A percentile compares a stretch with the other conserved stretches of the same genome.
phyloP scores from a whole-genome alignment of 2,329 filamentous ascomycete species.

The Sporothrix mexicana region DNA sequence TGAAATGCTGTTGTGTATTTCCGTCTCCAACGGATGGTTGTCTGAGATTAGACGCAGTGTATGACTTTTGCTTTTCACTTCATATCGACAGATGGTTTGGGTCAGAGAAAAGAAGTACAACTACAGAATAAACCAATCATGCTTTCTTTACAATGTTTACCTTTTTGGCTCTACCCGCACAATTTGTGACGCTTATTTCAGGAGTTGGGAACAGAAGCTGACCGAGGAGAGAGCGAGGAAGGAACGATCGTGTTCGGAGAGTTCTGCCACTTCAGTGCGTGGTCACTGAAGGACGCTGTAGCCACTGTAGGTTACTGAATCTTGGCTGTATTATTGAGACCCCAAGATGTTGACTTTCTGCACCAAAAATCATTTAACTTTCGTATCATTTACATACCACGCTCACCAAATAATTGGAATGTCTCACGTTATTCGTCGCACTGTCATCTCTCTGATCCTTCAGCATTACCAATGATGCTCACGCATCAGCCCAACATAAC shows the following conservation, averaged over 20 bases:
- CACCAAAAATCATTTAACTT: too few species aligned
- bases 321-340: not conserved
- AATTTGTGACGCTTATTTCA: not conserved
- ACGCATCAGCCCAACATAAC: not conserved
- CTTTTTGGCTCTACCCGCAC: not conserved
- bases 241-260: not conserved
- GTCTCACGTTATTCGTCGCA: not conserved
- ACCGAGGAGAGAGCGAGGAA: conserved; percentile 3
- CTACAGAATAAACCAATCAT: not conserved
- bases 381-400: too few species aligned
- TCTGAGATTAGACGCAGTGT: not conserved
- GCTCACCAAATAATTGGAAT: not conserved
- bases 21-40: not conserved
- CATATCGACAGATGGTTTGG: not conserved
- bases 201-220: not conserved
- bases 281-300: not conserved
- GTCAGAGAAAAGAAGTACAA: not conserved
- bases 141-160: too few species aligned
- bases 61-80: not conserved
- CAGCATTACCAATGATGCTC: not conserved
- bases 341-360: not conserved
- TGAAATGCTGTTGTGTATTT: not conserved
- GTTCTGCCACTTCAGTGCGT: not conserved
- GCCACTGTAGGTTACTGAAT: not conserved
- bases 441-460: not conserved